Base-by-base conservation (phyloP, 106 monocot species). In the Allium fistulosum region DNA sequence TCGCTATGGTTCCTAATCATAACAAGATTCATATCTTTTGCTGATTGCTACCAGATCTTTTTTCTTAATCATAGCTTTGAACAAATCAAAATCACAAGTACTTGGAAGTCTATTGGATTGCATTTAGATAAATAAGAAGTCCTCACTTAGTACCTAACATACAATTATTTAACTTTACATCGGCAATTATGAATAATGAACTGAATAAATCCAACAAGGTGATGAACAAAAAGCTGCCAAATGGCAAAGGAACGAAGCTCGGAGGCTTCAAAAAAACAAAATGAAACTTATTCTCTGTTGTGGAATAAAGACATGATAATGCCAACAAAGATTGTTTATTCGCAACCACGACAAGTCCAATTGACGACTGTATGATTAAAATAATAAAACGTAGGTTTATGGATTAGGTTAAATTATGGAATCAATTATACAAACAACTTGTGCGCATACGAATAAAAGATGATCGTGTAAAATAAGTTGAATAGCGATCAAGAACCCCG, bases 181-280 rank as follows among this genome's bases (percentile, higher is more conserved):
- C 3, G 53, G 11, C 53, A 2, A 55, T 55, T 8, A 12, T 55
- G 11, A 55, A 55, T 55, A 12, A 55, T 12, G 17, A 59, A 17
- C 9, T 59, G 59, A 9, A 18, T 59, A 17, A 17, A 17, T 59
- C 17, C 9, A 59, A 59, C 17, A 59, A 59, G 59, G 9, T 10
- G 18, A 22, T 16, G n/a, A 10, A 17, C 22, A 22, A 18, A 15
- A 18, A 59, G 59, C 53, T 18, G 59, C 59, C 59, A 59, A 17
- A 13, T 59, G 59, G 59, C 59, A 59, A 18, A 59, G 59, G 11
- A 17, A 17, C 8, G 18, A 18, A 59, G 59, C 59, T 59, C 22
- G 59, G 59, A 59, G 59, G 14, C 59, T 59, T 55, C n/a, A 55
- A 55, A 55, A 1, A 55, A 55, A 55, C 53, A 55, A 15, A 55